Base-by-base conservation (phyloP, 2,329 filamentous ascomycete species). In the Samsoniella hepiali region DNA sequence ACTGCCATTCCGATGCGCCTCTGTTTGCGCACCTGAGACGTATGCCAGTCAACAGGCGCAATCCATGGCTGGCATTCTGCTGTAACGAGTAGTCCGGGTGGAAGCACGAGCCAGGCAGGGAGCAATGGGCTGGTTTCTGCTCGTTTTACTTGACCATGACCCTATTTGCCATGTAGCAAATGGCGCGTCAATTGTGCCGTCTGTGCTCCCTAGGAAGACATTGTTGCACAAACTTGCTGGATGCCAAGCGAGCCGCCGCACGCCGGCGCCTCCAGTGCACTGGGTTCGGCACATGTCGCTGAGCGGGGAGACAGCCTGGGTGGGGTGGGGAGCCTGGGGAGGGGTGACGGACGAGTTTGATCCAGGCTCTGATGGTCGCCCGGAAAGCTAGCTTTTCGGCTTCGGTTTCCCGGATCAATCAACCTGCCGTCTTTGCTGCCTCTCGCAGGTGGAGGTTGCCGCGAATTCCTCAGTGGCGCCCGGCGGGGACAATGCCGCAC, bases 191-290 rank as follows among this genome's bases (percentile, higher is more conserved):
- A 60, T 45, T 31, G n/a, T 22, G 15, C 58, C n/a, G 50, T 31
- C 13, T 29, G 58, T 54, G 22, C 40, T 32, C 22, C 17, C n/a
- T 27, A 58, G 34, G 6, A n/a, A 27, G 15, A 32, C 13, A 32
- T 31, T n/a, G 40, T 29, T 36, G 49, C 36, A 27, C 50, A 55
- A 55, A 47, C 49, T 42, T 15, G 31, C 15, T 29, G 31, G 27
- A 10, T 55, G 58, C 50, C 50, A 62, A 55, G 58, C 58, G 58
- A 62, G 49, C 29, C 50, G 58, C 50, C 50, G 31, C n/a, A 17
- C n/a, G 58, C n/a, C 50, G 47, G 58, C 58, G 58, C n/a, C 50
- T 62, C 58, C 22, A 55, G 31, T 6, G 36, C 50, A 36, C 50
- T 47, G 58, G 58, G 31, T 62, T 61, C 36, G 8, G 13, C 38